These are phyloP conservation scores for Auriscalpium vulgare DNA, from an alignment of 768 basidiomycete genomes.

Conservation along the genomic window DNA sequence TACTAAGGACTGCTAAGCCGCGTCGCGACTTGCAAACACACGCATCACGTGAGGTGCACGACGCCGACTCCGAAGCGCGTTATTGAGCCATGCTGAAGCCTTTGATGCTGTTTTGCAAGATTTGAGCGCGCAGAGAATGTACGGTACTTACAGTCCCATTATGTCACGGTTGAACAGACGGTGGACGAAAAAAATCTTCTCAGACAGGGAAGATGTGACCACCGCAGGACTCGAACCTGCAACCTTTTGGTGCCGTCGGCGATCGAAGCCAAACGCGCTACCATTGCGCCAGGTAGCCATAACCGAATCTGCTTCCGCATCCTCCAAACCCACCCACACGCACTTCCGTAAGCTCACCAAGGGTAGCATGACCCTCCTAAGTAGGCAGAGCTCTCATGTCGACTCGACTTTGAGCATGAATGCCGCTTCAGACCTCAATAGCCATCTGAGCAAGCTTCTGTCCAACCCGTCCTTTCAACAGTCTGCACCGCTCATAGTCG, in stretches of 20 bases:
- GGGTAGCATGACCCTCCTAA: too few relatives aligned
- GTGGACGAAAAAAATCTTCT: too few relatives aligned
- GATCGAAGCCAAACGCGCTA: constrained; percentile 93
- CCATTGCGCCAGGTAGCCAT: constrained; percentile 74
- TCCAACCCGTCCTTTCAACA: constrained; percentile 36
- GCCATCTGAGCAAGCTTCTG: neutral
- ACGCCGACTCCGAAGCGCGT: too few relatives aligned
- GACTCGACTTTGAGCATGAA: neutral
- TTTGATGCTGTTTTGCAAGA: too few relatives aligned
- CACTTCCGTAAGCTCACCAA: neutral
- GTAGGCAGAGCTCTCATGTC: neutral
- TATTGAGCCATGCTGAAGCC: too few relatives aligned
- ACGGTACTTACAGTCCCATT: too few relatives aligned
- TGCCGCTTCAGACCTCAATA: neutral
- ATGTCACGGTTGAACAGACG: too few relatives aligned
- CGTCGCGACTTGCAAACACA: too few relatives aligned
- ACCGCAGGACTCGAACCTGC: constrained; percentile 96
- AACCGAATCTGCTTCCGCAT: neutral
- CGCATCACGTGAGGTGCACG: too few relatives aligned
- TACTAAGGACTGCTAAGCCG: too few relatives aligned
- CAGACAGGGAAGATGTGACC: constrained; percentile 20
- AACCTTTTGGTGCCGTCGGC: constrained; percentile 81
- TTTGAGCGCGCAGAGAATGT: too few relatives aligned
- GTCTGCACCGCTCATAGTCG: constrained; percentile 44
- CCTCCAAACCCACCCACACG: neutral